Conservation (phyloP, 495 filamentous ascomycete genomes). For the Clavariopsis aquatica region DNA sequence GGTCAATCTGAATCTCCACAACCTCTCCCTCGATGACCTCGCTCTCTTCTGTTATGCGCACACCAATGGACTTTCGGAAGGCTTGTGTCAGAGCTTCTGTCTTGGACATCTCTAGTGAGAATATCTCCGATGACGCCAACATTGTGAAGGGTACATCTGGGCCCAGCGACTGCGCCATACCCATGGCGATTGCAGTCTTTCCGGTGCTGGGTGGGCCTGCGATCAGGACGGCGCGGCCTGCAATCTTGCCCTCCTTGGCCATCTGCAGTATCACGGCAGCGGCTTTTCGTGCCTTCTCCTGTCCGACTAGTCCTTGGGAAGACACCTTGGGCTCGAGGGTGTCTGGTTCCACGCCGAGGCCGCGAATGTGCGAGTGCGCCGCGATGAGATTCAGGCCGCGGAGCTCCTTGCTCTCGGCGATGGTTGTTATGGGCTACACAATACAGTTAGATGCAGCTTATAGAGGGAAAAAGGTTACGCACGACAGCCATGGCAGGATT, state of each 20-base stretch:
- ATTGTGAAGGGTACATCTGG: slow-evolving; percentile 94
- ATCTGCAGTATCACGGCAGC: slow-evolving; percentile 95
- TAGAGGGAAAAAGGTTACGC: slow-evolving; percentile 3
- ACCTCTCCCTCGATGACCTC: slow-evolving; percentile 99
- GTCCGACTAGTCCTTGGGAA: slow-evolving; percentile 97
- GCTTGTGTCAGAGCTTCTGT: slow-evolving; percentile 97
- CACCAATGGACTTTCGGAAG: slow-evolving; percentile 94
- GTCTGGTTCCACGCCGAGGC: slow-evolving; percentile 89
- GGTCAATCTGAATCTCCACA: slow-evolving; percentile 98
- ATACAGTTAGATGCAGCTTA: slow-evolving; percentile 40
- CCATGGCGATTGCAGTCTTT: slow-evolving; percentile 98
- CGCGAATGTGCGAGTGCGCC: slow-evolving; percentile 96
- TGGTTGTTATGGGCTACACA: slow-evolving; percentile 79
- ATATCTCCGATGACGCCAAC: slow-evolving; percentile 93
- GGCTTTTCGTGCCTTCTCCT: slow-evolving; percentile 93
- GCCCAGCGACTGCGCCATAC: slow-evolving; percentile 94
- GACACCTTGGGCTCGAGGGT: slow-evolving; percentile 79
- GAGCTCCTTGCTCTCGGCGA: slow-evolving; percentile 92
- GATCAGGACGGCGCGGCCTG: slow-evolving; percentile 90
- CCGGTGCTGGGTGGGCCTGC: slow-evolving; percentile 96
- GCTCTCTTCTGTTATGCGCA: slow-evolving; percentile 95
- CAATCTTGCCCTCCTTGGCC: slow-evolving; percentile 98
- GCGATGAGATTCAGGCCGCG: slow-evolving; percentile 94
- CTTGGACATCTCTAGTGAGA: slow-evolving; percentile 98
- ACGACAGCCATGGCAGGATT: slow-evolving; percentile 30